These are phyloP conservation scores for Zalerion maritima DNA, from an alignment of 495 filamentous ascomycete genomes.

Conservation along the genomic window DNA sequence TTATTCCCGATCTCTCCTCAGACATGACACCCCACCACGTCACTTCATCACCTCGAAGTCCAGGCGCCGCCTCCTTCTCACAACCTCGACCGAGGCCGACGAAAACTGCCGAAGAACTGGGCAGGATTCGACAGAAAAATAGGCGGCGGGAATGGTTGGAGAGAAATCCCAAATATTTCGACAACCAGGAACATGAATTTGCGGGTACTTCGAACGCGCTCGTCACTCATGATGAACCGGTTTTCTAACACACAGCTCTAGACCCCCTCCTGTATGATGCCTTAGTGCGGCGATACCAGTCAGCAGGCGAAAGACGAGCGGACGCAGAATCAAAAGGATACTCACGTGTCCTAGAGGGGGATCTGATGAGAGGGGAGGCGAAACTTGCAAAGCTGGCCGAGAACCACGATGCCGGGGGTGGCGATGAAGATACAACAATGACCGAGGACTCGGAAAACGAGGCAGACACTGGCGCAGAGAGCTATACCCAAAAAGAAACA, in stretches of 20 bases:
- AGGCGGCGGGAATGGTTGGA: slow-evolving; percentile 28
- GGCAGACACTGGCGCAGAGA: neutral
- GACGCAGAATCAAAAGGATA: slow-evolving; percentile 61
- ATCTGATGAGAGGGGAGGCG: slow-evolving; percentile 57
- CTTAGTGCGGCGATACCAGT: slow-evolving; percentile 65
- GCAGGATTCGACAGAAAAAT: slow-evolving; percentile 27
- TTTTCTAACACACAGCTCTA: slow-evolving; percentile 25
- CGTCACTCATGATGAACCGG: slow-evolving; percentile 1
- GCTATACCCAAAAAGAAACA: neutral
- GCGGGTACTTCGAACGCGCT: slow-evolving; percentile 15
- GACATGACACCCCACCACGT: no score
- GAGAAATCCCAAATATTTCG: slow-evolving; percentile 24
- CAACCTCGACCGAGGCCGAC: no score
- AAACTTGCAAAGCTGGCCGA: slow-evolving; percentile 48
- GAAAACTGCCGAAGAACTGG: no score
- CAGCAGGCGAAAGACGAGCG: slow-evolving; percentile 52
- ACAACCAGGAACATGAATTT: slow-evolving; percentile 27
- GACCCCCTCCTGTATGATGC: slow-evolving; percentile 72
- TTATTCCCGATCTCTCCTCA: no score
- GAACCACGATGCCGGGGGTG: neutral
- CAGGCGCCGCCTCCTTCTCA: no score
- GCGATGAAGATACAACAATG: neutral
- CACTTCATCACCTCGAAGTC: no score
- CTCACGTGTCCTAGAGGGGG: slow-evolving; percentile 55
- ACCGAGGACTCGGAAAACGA: neutral